These are phyloP conservation scores for Amanita exitialis DNA, from an alignment of 768 basidiomycete species.

Conservation along the genomic window DNA sequence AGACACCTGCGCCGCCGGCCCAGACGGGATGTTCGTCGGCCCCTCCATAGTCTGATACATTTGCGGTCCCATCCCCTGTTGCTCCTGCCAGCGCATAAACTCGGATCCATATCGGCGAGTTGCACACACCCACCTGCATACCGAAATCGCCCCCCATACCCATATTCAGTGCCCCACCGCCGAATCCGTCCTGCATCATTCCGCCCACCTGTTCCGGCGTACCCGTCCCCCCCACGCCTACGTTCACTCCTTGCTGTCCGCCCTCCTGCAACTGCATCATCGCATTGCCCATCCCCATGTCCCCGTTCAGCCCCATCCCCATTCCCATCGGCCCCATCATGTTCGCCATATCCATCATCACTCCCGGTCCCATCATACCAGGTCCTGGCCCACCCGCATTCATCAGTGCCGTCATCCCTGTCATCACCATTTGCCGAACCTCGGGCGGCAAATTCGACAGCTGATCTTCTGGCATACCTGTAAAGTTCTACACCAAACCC, in stretches of 20 bases:
- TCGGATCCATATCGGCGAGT: not conserved
- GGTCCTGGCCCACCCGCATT: conserved; percentile 20
- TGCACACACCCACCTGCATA: conserved; percentile 53
- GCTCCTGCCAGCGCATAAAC: conserved; percentile 31
- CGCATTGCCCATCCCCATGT: conserved; percentile 50
- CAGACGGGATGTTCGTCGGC: conserved; percentile 35
- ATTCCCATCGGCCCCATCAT: conserved; percentile 55
- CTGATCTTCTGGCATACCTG: conserved; percentile 77
- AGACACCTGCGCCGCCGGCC: conserved; percentile 21
- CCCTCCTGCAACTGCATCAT: conserved; percentile 49
- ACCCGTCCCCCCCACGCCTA: conserved; percentile 27
- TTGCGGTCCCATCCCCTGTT: conserved; percentile 48
- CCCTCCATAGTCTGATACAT: conserved; percentile 62
- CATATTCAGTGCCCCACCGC: conserved; percentile 57
- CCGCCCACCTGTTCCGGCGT: conserved; percentile 31
- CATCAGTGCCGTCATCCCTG: conserved; percentile 73
- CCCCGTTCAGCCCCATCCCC: conserved; percentile 57
- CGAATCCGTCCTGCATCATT: conserved; percentile 42
- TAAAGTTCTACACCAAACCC: conserved; percentile 47
- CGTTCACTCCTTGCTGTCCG: conserved; percentile 23
- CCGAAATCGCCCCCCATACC: conserved; percentile 58
- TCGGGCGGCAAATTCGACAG: conserved; percentile 70
- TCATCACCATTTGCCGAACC: conserved; percentile 81
- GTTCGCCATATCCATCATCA: conserved; percentile 76
- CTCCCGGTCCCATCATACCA: conserved; percentile 51